Evolutionary conservation across 179 eudicot genomes (phyloP), one percentile per base, ranked within the genome.

Genomic region (Heliamphora pulchella): DNA sequence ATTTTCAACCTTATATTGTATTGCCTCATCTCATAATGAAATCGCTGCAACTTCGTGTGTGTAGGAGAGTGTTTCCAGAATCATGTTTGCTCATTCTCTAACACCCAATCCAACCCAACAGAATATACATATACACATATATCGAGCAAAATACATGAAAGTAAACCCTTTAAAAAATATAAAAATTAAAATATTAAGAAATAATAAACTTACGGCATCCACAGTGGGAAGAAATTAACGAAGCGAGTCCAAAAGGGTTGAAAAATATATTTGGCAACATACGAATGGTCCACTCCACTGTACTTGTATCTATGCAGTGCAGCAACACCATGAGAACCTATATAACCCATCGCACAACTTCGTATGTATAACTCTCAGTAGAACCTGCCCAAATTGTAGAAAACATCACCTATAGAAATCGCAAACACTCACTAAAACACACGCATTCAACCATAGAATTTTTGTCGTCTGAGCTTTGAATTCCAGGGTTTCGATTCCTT

Each of bases 251-350:
- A 96, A 71, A 94, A 96, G 39, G 99, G 99, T 76, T 92, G 94
- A 79, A 96, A 71, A 18, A 96, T 83, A 83, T 96, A 92, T 86
- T 96, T 96, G 22, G 99, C 90, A 18, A 94, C 75, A 77, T 86
- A 89, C 0, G 99, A 96, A 84, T 91, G 91, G 86, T 96, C 99
- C 39, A 90, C 97, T 18, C 99, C 99, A 57, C 99, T 96, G 82
- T 96, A 96, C 87, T 96, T 96, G 90, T 96, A 86, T 81, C 88
- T 89, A 83, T 90, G 97, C 72, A 96, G 86, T 17, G 97, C 91
- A 67, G 90, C 87, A 80, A 94, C 89, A 13, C 99, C 99, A 86
- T 94, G 98, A 78, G 88, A 79, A 10, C 99, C 99, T 75, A 94
- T 90, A 80, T 96, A 96, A 62, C 98, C 97, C 99, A 96, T 96